phyloP scores from a whole-genome alignment of 2,329 filamentous ascomycete species.

The Fusarium setosum region DNA sequence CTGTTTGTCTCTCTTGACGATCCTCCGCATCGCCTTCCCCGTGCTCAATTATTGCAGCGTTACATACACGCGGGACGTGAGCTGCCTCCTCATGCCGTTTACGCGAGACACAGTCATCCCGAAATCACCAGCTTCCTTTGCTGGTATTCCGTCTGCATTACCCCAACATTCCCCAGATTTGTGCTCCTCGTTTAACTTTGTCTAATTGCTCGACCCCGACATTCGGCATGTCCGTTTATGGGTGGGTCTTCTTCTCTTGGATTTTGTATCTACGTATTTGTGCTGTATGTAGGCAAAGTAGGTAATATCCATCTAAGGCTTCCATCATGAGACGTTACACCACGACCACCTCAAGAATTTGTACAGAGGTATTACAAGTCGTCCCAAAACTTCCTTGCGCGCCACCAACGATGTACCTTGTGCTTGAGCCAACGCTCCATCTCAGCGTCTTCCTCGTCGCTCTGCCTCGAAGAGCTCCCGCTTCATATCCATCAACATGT shows the following conservation, averaged over 20 bases:
- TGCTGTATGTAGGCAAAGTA: conserved; percentile 19
- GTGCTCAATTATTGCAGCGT: neutral
- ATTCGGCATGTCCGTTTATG: conserved; percentile 12
- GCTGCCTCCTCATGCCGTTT: neutral
- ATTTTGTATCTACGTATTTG: conserved; percentile 27
- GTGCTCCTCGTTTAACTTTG: neutral
- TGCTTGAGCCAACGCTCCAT: conserved; percentile 18
- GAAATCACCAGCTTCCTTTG: no score
- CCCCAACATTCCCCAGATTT: conserved; percentile 17
- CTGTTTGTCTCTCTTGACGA: conserved; percentile 5
- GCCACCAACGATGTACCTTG: conserved; percentile 34
- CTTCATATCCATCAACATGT: conserved; percentile 83
- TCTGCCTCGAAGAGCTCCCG: conserved; percentile 79
- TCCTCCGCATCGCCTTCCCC: conserved; percentile 25
- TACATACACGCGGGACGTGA: neutral
- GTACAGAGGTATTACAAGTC: conserved; percentile 31
- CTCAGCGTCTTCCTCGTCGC: conserved; percentile 61
- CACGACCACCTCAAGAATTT: conserved; percentile 12
- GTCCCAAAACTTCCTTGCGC: conserved; percentile 19
- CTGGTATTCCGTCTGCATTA: no score
- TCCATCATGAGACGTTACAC: conserved; percentile 23
- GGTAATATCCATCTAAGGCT: conserved; percentile 11
- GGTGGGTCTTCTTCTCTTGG: conserved; percentile 17
- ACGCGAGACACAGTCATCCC: neutral
- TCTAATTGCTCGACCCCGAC: conserved; percentile 1